Percentiles rank a stretch among this genome's conserved stretches.
These are phyloP conservation scores for Geosiphon pyriformis DNA, from an alignment of 192 early-diverging fungal genomes.

Conservation along the genomic window DNA sequence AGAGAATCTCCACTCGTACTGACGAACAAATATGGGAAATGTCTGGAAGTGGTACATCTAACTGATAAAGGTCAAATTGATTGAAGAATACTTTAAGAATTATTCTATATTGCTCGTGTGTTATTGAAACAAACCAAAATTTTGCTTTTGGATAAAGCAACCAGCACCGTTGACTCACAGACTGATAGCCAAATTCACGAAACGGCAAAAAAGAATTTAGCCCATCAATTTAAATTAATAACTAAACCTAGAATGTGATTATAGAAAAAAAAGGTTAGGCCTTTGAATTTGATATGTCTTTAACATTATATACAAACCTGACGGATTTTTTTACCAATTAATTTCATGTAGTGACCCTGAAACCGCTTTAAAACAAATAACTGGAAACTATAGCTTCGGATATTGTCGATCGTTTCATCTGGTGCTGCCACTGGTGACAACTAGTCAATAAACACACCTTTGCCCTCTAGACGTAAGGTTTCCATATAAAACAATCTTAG, in stretches of 20 bases:
- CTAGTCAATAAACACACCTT: not conserved
- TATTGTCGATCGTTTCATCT: no score
- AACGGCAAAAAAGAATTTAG: conserved; percentile 47
- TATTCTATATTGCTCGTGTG: conserved; percentile 56
- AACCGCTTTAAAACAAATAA: conserved; percentile 27
- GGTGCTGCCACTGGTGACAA: no score
- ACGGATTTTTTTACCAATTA: conserved; percentile 37
- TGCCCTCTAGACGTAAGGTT: not conserved
- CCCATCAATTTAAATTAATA: conserved; percentile 22
- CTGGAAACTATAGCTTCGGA: no score
- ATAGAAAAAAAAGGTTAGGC: conserved; percentile 45
- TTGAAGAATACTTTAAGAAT: conserved; percentile 42
- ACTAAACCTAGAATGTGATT: conserved; percentile 36
- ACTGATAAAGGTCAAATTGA: conserved; percentile 37
- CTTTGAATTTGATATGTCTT: conserved; percentile 37
- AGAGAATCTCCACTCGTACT: conserved; percentile 49
- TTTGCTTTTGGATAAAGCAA: conserved; percentile 66
- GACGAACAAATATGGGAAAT: conserved; percentile 66
- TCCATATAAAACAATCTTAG: no score
- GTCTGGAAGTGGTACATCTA: conserved; percentile 46
- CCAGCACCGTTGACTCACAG: conserved; percentile 46
- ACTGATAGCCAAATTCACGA: conserved; percentile 45
- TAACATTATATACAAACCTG: conserved; percentile 31
- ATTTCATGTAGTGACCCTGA: conserved; percentile 33
- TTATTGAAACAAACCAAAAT: conserved; percentile 48